A percentile compares a stretch with the other conserved stretches of the same genome.
Conservation (phyloP, 441 rosid genomes). For the Flueggea neowawraea region DNA sequence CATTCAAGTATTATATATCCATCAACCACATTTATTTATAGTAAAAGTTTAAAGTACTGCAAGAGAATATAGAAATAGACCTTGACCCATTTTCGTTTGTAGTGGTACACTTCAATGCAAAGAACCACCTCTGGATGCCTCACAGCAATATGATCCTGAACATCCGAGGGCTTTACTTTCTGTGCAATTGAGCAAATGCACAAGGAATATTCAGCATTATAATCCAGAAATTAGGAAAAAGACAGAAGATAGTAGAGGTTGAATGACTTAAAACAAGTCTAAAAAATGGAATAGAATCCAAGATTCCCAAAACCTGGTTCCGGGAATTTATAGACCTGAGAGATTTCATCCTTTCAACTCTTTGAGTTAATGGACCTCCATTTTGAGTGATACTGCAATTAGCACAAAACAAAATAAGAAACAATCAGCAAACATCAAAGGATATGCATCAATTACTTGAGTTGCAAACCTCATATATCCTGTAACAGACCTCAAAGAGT, state of each 20-base stretch:
- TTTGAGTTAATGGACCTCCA: conserved; percentile 29
- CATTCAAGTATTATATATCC: too few species aligned
- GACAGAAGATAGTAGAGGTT: background rate
- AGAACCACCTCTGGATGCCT: conserved; percentile 63
- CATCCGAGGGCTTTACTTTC: conserved; percentile 38
- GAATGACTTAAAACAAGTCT: background rate
- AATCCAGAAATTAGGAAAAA: background rate
- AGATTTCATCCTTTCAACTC: conserved; percentile 46
- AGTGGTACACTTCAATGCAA: conserved; percentile 70
- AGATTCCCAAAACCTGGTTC: conserved; percentile 37
- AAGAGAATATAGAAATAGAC: conserved; percentile 21
- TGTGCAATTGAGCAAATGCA: conserved; percentile 13
- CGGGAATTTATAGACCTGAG: conserved; percentile 55
- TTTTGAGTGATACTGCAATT: conserved; percentile 30
- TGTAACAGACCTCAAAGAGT: conserved; percentile 57
- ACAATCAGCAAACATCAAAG: conserved; percentile 20
- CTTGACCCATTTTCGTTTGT: conserved; percentile 41
- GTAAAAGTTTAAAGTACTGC: background rate
- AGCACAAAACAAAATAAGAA: conserved; percentile 25
- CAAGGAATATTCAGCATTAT: conserved; percentile 8
- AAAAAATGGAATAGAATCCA: background rate
- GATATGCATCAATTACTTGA: conserved; percentile 11
- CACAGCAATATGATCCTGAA: conserved; percentile 33
- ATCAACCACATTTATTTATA: background rate
- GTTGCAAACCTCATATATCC: conserved; percentile 1